Percentiles rank a stretch among this genome's conserved stretches.
These are phyloP conservation scores for Gynochthodes officinalis DNA, from an alignment of 257 asterid genomes.

Conservation along the genomic window DNA sequence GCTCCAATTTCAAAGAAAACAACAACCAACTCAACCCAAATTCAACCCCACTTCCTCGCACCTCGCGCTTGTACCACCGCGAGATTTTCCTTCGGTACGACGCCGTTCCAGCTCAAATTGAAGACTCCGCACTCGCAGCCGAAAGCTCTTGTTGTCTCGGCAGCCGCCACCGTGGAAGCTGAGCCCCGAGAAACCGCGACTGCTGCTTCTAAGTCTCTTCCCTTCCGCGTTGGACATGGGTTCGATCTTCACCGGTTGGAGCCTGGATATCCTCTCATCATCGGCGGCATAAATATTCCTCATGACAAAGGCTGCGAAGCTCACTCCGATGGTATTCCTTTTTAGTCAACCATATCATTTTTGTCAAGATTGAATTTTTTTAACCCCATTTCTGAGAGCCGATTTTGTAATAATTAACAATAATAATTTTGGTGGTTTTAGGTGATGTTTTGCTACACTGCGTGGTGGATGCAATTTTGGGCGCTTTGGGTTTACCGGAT, in stretches of 20 bases:
- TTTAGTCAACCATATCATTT: neutral
- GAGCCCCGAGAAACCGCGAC: constrained; percentile 27
- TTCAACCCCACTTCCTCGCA: neutral
- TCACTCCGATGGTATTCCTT: constrained; percentile 75
- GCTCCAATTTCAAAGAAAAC: constrained; percentile 14
- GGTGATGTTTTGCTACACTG: constrained; percentile 98
- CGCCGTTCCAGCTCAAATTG: neutral
- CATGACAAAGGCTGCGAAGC: constrained; percentile 92
- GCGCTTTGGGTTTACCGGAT: constrained; percentile 93
- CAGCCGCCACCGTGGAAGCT: constrained; percentile 46
- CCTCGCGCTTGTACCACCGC: neutral
- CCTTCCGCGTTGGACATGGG: constrained; percentile 93
- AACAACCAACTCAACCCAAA: constrained; percentile 2
- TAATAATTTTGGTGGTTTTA: constrained; percentile 17
- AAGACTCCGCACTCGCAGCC: constrained; percentile 7
- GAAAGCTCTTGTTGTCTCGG: constrained; percentile 21
- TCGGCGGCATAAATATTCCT: constrained; percentile 78
- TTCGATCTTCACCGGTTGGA: constrained; percentile 90
- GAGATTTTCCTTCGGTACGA: neutral
- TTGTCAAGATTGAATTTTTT: neutral
- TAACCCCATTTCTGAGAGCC: neutral
- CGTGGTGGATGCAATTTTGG: constrained; percentile 94
- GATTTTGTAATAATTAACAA: neutral
- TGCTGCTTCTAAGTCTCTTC: constrained; percentile 46
- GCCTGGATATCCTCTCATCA: constrained; percentile 82